A percentile compares a stretch with the other conserved stretches of the same genome.
These are phyloP conservation scores for Ramalina peruviana DNA, from an alignment of 495 filamentous ascomycete genomes.

Conservation along the genomic window DNA sequence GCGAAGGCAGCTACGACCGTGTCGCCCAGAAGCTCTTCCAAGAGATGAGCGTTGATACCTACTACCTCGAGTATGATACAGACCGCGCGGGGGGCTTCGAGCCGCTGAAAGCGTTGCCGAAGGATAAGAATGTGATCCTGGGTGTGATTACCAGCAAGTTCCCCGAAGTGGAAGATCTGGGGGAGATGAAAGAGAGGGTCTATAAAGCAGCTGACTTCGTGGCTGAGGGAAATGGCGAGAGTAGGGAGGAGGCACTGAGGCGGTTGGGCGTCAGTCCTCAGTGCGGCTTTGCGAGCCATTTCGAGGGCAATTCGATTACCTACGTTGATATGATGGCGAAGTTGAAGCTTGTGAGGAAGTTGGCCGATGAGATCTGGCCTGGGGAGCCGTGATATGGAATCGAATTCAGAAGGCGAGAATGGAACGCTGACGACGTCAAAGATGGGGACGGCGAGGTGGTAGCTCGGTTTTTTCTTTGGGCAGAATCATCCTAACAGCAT, in stretches of 20 bases:
- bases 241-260: constrained; percentile 49
- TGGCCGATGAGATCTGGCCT: constrained; percentile 61
- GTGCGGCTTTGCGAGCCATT: constrained; percentile 67
- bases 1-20: constrained; percentile 65
- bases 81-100: constrained; percentile 63
- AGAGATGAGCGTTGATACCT: constrained; percentile 60
- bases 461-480: too few species aligned
- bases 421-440: too few species aligned
- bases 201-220: constrained; percentile 55
- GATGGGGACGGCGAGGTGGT: too few species aligned
- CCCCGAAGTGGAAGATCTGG: constrained; percentile 57
- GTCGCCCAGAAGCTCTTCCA: constrained; percentile 71
- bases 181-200: constrained; percentile 55
- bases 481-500: too few species aligned
- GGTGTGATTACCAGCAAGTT: constrained; percentile 65
- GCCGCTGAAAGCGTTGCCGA: constrained; percentile 57
- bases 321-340: constrained; percentile 58
- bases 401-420: too few species aligned
- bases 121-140: constrained; percentile 61
- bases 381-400: constrained; percentile 35
- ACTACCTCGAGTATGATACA: constrained; percentile 77
- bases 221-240: constrained; percentile 52
- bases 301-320: constrained; percentile 50
- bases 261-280: constrained; percentile 61
- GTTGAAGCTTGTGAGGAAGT: constrained; percentile 48